phyloP scores from a whole-genome alignment of 2,329 filamentous ascomycete genomes.

The Decorospora gaudefroyi region DNA sequence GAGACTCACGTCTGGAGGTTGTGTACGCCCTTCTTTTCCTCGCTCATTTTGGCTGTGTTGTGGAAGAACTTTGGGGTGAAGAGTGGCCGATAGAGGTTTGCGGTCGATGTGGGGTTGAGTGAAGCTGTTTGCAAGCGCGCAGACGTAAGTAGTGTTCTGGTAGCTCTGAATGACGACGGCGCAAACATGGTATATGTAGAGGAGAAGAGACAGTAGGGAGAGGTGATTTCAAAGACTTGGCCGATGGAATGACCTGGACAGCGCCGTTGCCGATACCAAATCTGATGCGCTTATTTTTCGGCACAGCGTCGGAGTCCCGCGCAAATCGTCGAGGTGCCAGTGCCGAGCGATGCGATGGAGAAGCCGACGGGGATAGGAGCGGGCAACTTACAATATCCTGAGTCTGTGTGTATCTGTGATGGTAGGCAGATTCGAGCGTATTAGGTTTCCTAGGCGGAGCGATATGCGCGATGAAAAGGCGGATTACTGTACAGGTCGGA shows the following conservation, averaged over 20 bases:
- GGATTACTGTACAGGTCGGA: constrained; percentile 23
- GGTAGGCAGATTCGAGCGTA: constrained; percentile 12
- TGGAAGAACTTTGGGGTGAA: constrained; percentile 49
- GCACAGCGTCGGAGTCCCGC: constrained; percentile 36
- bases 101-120: constrained; percentile 31
- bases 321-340: constrained; percentile 17
- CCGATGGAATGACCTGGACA: constrained; percentile 44
- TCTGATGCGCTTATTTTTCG: constrained; percentile 37
- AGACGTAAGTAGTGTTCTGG: constrained; percentile 52
- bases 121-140: constrained; percentile 45
- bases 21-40: constrained; percentile 53
- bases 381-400: constrained; percentile 34
- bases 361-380: constrained; percentile 4
- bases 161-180: constrained; percentile 41
- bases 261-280: constrained; percentile 37
- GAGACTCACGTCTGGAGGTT: constrained; percentile 53
- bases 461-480: constrained; percentile 29
- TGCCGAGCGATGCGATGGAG: constrained; percentile 11
- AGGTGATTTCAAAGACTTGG: constrained; percentile 44
- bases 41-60: constrained; percentile 50
- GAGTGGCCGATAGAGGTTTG: constrained; percentile 42
- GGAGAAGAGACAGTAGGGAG: constrained; percentile 24
- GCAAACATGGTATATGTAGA: constrained; percentile 49
- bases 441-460: constrained; percentile 12
- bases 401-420: constrained; percentile 23